Percentiles rank a stretch among this genome's conserved stretches.
Evolutionary conservation across 31 red algal species (phyloP).

Genomic region (Odonthalia washingtoniensis): DNA sequence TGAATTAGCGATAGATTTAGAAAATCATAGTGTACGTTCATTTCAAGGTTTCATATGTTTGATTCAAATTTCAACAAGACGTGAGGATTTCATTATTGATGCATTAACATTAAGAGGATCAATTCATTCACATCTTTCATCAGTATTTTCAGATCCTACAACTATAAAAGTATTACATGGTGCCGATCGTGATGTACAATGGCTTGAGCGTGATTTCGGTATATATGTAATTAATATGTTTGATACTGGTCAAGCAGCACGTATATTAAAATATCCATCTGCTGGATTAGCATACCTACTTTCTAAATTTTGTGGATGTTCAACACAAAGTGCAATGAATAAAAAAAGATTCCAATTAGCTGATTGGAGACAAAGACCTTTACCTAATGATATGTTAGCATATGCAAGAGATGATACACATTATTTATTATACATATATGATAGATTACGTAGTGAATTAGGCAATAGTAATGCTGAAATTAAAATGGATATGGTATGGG

Average conservation of each 20-base stretch:
- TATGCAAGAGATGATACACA: conserved; percentile 97
- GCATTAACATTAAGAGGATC: conserved; percentile 71
- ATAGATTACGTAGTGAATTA: conserved; percentile 72
- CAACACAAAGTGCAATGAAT: neutral
- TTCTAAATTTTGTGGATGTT: conserved; percentile 54
- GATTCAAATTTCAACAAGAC: conserved; percentile 87
- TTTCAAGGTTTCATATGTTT: conserved; percentile 98
- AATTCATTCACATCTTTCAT: conserved; percentile 55
- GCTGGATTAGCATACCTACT: conserved; percentile 80
- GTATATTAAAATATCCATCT: conserved; percentile 66
- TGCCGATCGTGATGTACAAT: conserved; percentile 83
- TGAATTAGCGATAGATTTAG: conserved; percentile 90
- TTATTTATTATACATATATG: conserved; percentile 93
- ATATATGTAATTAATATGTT: conserved; percentile 91
- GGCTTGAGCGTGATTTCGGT: conserved; percentile 98
- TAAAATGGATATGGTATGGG: conserved; percentile 41
- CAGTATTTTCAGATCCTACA: conserved; percentile 69
- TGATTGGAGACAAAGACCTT: conserved; percentile 94
- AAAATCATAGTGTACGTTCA: conserved; percentile 86
- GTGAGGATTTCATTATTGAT: conserved; percentile 91
- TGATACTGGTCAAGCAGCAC: conserved; percentile 90
- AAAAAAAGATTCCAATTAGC: conserved; percentile 90
- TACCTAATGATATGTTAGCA: conserved; percentile 78
- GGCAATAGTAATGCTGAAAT: conserved; percentile 21
- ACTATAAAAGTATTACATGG: conserved; percentile 91